phyloP scores from a whole-genome alignment of 2,329 filamentous ascomycete species.

The Fusarium tuaranense region DNA sequence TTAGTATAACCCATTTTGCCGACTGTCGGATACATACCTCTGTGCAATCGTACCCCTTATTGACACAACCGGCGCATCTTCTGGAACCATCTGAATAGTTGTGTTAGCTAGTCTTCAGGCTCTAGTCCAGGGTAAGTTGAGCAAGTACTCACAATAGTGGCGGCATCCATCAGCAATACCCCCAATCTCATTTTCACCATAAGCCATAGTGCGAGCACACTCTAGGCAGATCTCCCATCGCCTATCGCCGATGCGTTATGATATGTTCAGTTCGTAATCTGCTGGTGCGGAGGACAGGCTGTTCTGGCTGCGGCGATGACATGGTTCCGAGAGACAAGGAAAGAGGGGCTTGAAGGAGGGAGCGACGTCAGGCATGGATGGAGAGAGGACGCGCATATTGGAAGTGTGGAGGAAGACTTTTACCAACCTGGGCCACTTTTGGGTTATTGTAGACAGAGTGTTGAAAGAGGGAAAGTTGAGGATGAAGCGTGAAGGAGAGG shows the following conservation, averaged over 20 bases:
- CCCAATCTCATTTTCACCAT: neutral
- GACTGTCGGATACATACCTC: neutral
- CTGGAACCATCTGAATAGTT: neutral
- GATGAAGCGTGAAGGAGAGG: neutral
- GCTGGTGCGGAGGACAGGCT: neutral
- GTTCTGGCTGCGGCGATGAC: neutral
- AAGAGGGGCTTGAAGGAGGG: neutral
- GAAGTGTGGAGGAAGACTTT: neutral
- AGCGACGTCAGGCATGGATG: neutral
- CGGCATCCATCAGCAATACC: neutral
- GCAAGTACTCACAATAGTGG: neutral
- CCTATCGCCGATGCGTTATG: neutral
- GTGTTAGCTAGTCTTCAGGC: neutral
- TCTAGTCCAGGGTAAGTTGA: neutral
- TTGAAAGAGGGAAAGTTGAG: neutral
- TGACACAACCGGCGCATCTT: neutral
- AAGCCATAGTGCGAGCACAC: neutral
- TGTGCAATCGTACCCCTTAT: neutral
- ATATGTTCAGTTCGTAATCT: neutral
- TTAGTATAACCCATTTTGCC: neutral
- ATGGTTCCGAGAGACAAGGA: neutral
- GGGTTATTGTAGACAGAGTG: neutral
- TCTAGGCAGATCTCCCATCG: neutral
- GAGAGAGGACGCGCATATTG: neutral
- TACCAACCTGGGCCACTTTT: neutral